Evolutionary conservation across 306 rosid genomes (phyloP), one percentile per base, ranked within the genome.

Genomic region (Adenanthera pavonina): DNA sequence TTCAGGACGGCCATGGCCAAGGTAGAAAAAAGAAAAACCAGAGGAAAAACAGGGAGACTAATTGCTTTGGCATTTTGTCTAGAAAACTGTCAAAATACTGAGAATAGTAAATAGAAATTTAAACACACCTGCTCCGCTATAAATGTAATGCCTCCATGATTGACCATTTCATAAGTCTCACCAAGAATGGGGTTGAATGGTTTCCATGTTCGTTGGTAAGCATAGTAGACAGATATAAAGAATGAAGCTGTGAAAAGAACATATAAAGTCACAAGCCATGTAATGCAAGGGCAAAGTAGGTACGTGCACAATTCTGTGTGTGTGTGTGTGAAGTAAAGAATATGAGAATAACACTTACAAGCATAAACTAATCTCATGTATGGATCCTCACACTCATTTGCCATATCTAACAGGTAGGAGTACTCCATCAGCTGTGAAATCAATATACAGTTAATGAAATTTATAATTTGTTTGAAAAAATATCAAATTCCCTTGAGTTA

Each of bases 101-200:
- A 54, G 44, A 25, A 60, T 66, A 57, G 52, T 35, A 72, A 51
- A 77, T 38, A 51, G 57, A 57, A 13, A 19, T 57, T 57, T 46
- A 48, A 82, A 51, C 77, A 10, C 81, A 93, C 99, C 97, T 95
- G 99, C 83, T 95, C 98, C 57, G 99, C 47, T 83, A 95, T 83
- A 84, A 95, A 95, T 80, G 94, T 66, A 56, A 95, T 51, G 67
- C 90, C 98, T 54, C 84, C 88, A 53, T 95, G 97, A 87, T 95
- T 92, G 61, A 46, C 89, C 92, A 95, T 59, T 87, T 95, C 98
- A 84, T 93, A 95, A 72, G 99, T 95, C 87, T 95, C 99, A n/a
- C 99, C 99, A 59, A 95, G 98, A 78, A 95, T 93, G 74, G 99
- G 99, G 90, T 95, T 95, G 87, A 95, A 95, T 52, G 98, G 99